Base-by-base conservation (phyloP, 768 basidiomycete species). In the Macrolepiota albuminosa region DNA sequence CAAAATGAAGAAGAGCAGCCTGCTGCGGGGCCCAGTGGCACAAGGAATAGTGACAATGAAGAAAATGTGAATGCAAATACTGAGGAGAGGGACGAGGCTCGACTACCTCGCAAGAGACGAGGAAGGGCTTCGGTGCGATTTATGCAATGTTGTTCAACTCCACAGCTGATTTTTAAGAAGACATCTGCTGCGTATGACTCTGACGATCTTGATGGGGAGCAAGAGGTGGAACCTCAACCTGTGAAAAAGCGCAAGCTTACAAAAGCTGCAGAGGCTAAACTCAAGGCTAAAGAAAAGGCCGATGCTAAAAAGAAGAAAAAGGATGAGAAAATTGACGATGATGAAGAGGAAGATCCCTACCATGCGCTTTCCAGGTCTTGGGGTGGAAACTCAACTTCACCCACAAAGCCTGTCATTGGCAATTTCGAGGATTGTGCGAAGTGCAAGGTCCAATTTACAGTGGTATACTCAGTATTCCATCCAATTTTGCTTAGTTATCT, bases 391-490 rank as follows among this genome's bases (percentile, higher is more conserved):
- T 64, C 59, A 64, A 73, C 64, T 39, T 73, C 62, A 16, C 63
- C 64, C 10, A 37, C 58, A 51, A 88, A 88, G 60, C 91, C 89
- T 1, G 77, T 88, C 3, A 78, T 88, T 4, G 96, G 96, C 1
- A 86, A 84, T 63, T 89, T 95, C 57, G 86, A 86, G 64, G 76
- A 80, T 7, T 99, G 97, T 68, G 91, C 86, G 1, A 81, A 82
- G 57, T 99, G 96, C 70, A 79, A 81, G 54, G 87, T 89, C 60
- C 85, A 88, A 64, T 97, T 96, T 69, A 93, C 92, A 16, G 90
- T 95, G 68, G 96, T 97, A 71, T 59, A 86, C 81, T 16, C 33
- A 6, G 37, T 54, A 37, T 59, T 6, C 53, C n/a, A 61, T 54
- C 24, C 24, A 10, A 14, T n/a, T 11, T 18, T 39, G n/a, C 24